Evolutionary conservation across 148 eudicot genomes (phyloP).

Genomic region (Rhododendron ovatum): DNA sequence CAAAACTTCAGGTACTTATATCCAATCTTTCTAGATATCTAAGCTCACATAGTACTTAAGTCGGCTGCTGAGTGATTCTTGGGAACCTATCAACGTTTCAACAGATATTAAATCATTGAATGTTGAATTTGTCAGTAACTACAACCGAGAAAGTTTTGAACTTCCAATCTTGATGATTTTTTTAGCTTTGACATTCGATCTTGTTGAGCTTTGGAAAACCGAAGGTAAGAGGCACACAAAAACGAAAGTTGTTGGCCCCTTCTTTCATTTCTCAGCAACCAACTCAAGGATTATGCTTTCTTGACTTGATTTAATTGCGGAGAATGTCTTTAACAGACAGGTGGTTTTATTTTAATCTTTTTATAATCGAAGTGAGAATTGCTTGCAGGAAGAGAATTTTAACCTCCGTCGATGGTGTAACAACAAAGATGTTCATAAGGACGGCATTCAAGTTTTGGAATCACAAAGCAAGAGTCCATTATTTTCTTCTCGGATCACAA

Average conservation of each 20-base stretch:
- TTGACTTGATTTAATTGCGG: not conserved
- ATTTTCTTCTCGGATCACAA: slow-evolving; percentile 22
- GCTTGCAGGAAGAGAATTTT: slow-evolving; percentile 57
- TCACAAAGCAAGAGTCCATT: slow-evolving; percentile 26
- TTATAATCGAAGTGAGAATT: slow-evolving; percentile 10
- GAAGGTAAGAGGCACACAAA: not conserved
- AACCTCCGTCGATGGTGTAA: slow-evolving; percentile 39
- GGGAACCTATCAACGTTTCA: not conserved
- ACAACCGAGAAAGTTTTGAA: not conserved
- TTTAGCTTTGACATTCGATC: not conserved
- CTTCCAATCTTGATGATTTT: not conserved
- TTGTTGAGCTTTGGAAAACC: not conserved
- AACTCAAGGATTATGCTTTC: not conserved
- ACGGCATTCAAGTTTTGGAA: slow-evolving; percentile 21
- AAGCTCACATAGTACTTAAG: not conserved
- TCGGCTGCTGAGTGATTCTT: not conserved
- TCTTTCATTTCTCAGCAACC: not conserved
- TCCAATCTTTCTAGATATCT: not conserved
- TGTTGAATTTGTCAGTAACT: not conserved
- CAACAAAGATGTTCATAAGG: slow-evolving; percentile 21
- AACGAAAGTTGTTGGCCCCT: not conserved
- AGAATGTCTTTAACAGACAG: not conserved
- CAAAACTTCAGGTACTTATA: slow-evolving; percentile 59
- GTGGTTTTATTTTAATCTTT: not conserved
- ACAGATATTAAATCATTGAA: not conserved